Base-by-base conservation (phyloP, 177 flowering plant genomes). In the Telopea speciosissima region DNA sequence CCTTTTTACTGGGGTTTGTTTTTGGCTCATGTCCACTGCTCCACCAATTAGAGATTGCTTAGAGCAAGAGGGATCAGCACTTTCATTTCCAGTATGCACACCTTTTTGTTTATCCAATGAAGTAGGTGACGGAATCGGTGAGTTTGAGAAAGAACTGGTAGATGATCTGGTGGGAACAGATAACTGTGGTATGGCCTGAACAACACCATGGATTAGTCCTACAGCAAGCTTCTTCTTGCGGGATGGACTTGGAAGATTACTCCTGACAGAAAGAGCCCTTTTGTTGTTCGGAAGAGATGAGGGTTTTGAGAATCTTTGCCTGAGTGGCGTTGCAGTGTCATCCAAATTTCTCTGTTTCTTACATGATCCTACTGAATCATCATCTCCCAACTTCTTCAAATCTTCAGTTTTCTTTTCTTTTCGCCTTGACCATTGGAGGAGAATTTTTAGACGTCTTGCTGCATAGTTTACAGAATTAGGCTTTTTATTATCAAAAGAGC, bases 201-300 rank as follows among this genome's bases (percentile, higher is more conserved):
- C 72, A 16, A 88, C 86, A 14, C 96, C 96, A 25, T 85, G 85
- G 81, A 75, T 77, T 67, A 89, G 61, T 33, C 94, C 94, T 23
- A 89, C 80, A 33, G 97, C 92, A 21, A 86, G 73, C 71, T 83
- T 95, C 85, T 92, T 92, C 83, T 90, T 89, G 56, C 88, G 76
- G 5, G 80, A 71, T 62, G 97, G 97, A 72, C 99, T 95, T 3
- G 99, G 87, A 25, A 80, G 79, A 72, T 83, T 85, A 65, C 90
- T 90, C 76, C 97, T 78, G 3, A 85, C 91, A 0, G 97, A 74
- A n/a, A 91, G 89, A 22, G 87, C 75, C 16, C 97, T 72, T 68
- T 91, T 95, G 80, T 88, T 84, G 81, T 74, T 87, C 0, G 88
- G 81, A 63, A 78, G 83, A 14, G 90, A 75, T 5, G 87, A 70